Base-by-base conservation (phyloP, 768 basidiomycete genomes). In the Podaxis mareebaensis region DNA sequence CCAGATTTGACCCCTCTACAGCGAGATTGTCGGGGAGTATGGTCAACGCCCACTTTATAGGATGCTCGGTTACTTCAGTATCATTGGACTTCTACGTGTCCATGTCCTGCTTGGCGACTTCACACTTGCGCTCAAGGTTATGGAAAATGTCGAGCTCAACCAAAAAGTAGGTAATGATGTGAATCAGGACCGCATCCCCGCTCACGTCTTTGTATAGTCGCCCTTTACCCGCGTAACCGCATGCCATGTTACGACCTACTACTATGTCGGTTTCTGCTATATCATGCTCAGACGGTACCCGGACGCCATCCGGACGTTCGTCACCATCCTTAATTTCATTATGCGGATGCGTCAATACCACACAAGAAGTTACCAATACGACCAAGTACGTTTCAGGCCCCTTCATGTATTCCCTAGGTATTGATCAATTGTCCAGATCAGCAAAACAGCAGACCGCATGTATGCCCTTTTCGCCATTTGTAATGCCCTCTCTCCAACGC, bases 401-500 rank as follows among this genome's bases (percentile, higher is more conserved):
- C 5, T 39, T 49, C n/a, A 40, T 51, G 10, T 28, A 42, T 44
- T 46, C 4, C 26, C 10, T 54, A 51, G 53, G 53, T 39, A 48
- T 51, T 58, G 62, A 53, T 53, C n/a, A 59, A 36, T 39, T 51
- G 17, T 26, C 4, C 40, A 94, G 92, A 97, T 99, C 77, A 95
- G 90, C 79, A 98, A 98, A 82, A 96, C 92, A 17, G 96, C 94
- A 3, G 97, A 99, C 72, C 82, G 97, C 52, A 99, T 99, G 96
- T 96, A 98, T 70, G 95, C 95, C 4, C 76, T 99, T 36, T 92
- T 98, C 66, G 93, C 95, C 6, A 87, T 99, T 64, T 96, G 95
- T 78, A 91, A 94, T 68, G 91, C 93, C 1, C 83, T 99, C 8
- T 95, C 95, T 3, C 96, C 97, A 2, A 95, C 90, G 61, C 84